phyloP scores from a whole-genome alignment of 2,329 filamentous ascomycete genomes.

The Alternaria sp. region DNA sequence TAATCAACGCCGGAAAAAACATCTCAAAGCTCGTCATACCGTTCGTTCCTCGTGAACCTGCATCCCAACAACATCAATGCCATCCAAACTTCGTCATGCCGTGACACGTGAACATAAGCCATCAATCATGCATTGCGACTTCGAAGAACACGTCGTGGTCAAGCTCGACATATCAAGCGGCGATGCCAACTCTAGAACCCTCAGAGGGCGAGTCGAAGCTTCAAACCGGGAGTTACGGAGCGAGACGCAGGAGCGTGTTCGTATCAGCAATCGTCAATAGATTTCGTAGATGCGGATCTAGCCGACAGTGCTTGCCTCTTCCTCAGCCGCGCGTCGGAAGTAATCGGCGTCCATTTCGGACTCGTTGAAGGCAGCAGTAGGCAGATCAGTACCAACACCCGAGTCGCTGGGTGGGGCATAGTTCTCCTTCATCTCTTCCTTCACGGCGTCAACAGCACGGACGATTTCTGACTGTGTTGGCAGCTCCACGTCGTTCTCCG shows the following conservation, averaged over 20 bases:
- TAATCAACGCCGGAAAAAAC: neutral
- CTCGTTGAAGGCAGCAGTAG: conserved; percentile 37
- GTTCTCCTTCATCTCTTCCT: conserved; percentile 36
- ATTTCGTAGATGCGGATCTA: conserved; percentile 4
- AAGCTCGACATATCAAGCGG: conserved; percentile 3
- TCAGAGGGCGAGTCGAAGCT: conserved; percentile 15
- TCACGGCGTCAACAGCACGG: conserved; percentile 39
- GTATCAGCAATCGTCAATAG: neutral
- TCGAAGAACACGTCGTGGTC: neutral
- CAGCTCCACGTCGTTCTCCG: conserved; percentile 25
- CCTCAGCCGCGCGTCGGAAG: conserved; percentile 46
- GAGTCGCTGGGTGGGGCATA: conserved; percentile 42
- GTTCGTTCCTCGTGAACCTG: neutral
- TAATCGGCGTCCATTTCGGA: conserved; percentile 43
- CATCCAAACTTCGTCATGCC: neutral
- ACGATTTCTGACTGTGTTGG: conserved; percentile 44
- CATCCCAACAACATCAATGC: neutral
- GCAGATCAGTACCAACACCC: conserved; percentile 47
- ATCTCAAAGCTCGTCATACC: neutral
- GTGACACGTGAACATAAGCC: neutral
- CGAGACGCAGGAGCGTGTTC: neutral
- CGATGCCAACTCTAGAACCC: conserved; percentile 20
- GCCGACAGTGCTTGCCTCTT: conserved; percentile 47
- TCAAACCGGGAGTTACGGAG: conserved; percentile 11
- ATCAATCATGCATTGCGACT: neutral